phyloP scores from a whole-genome alignment of 2,329 filamentous ascomycete genomes.

The Coniochaeta hoffmannii region DNA sequence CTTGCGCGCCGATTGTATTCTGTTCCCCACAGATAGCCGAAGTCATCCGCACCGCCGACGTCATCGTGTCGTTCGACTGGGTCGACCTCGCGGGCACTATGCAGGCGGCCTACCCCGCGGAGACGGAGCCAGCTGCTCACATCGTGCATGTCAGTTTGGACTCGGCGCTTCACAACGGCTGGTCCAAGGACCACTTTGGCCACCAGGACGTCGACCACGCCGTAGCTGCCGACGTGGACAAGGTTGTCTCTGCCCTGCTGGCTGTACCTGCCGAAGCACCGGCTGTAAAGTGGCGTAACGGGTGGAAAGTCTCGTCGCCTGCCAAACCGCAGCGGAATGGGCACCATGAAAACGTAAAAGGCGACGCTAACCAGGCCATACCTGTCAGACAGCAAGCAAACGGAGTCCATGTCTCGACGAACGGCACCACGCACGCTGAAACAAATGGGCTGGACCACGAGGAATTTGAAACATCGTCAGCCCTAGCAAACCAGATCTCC shows the following conservation, averaged over 20 bases:
- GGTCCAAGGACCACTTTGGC: constrained; percentile 5
- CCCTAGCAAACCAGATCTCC: too few species aligned
- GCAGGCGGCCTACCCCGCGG: not conserved
- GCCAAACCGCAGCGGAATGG: not conserved
- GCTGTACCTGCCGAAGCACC: not conserved
- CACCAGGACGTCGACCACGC: constrained; percentile 1
- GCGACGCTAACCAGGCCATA: too few species aligned
- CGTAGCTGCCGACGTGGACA: constrained; percentile 3
- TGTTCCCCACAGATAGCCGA: not conserved
- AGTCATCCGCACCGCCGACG: constrained; percentile 1
- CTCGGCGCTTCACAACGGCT: constrained; percentile 4
- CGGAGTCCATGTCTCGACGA: not conserved
- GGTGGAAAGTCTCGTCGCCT: not conserved
- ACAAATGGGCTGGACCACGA: too few species aligned
- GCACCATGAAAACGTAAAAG: not conserved
- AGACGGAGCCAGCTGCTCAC: not conserved
- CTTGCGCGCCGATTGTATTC: constrained; percentile 1
- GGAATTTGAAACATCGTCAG: too few species aligned
- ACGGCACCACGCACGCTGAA: not conserved
- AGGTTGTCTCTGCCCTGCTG: constrained; percentile 1
- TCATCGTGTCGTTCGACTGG: constrained; percentile 7
- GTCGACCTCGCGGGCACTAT: constrained; percentile 5
- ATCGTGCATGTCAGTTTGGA: constrained; percentile 6
- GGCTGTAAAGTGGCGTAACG: not conserved
- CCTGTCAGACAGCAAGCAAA: not conserved